A percentile compares a stretch with the other conserved stretches of the same genome.
phyloP scores from a whole-genome alignment of 371 early-diverging fungal species.

The Rhizopus stolonifer region DNA sequence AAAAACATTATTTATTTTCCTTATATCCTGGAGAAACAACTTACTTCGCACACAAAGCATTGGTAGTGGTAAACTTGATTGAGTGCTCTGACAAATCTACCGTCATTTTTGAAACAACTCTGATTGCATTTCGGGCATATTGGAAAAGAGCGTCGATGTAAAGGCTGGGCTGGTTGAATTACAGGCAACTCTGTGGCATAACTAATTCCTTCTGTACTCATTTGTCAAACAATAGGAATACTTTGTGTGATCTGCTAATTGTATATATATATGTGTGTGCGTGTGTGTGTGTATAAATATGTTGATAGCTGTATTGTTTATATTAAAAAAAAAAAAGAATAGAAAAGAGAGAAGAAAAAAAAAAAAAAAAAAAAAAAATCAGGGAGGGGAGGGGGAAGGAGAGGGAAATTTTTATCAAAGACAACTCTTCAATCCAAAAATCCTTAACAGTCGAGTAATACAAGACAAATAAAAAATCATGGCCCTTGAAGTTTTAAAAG shows the following conservation, averaged over 20 bases:
- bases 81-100: conserved; percentile 80
- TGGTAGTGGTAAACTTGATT: conserved; percentile 78
- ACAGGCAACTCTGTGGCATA: too few species aligned
- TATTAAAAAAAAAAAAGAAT: too few species aligned
- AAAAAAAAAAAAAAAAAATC: too few species aligned
- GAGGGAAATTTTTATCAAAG: too few species aligned
- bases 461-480: too few species aligned
- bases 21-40: neutral
- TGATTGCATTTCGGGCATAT: conserved; percentile 17
- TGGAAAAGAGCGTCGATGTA: conserved; percentile 12
- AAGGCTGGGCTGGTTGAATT: neutral
- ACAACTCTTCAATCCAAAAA: too few species aligned
- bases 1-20: neutral
- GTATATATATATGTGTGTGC: neutral
- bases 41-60: conserved; percentile 87
- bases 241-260: neutral
- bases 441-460: too few species aligned
- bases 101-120: conserved; percentile 22
- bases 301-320: too few species aligned
- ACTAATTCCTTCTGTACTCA: neutral
- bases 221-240: neutral
- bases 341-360: too few species aligned
- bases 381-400: too few species aligned
- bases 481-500: too few species aligned
- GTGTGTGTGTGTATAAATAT: too few species aligned